These are phyloP conservation scores for Eimeria necatrix DNA, from an alignment of 169 alveolate genomes.

Conservation along the genomic window DNA sequence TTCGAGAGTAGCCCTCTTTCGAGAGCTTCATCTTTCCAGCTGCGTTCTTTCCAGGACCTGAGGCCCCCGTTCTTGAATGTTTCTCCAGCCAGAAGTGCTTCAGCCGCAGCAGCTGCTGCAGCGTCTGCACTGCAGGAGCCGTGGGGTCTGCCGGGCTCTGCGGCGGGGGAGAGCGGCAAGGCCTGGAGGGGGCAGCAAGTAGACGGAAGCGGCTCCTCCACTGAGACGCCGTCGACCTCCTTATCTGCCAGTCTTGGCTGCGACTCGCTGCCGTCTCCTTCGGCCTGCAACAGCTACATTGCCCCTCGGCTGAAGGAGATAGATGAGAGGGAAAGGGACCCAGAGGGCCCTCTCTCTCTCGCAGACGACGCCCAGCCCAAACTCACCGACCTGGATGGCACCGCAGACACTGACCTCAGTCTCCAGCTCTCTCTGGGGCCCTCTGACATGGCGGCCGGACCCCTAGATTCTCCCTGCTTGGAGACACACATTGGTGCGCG, in stretches of 20 bases:
- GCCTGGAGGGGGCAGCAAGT: slow-evolving; percentile 35
- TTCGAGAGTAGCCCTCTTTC: background rate
- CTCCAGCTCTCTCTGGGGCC: background rate
- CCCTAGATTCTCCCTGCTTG: no score
- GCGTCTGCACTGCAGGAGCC: slow-evolving; percentile 49
- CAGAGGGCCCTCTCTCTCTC: background rate
- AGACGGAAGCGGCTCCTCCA: slow-evolving; percentile 9
- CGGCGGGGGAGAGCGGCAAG: background rate
- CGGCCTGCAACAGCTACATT: background rate
- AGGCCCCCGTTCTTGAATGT: background rate
- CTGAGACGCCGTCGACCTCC: slow-evolving; percentile 26
- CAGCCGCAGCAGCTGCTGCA: background rate
- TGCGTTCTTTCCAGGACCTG: background rate
- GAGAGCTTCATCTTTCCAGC: background rate
- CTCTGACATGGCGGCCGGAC: no score
- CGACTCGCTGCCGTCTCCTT: slow-evolving; percentile 56
- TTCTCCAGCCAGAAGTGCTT: background rate
- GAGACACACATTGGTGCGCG: no score
- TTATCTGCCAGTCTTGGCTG: slow-evolving; percentile 45
- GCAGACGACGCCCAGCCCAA: background rate
- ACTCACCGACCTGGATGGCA: background rate
- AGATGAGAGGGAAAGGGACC: background rate
- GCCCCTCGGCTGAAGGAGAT: slow-evolving; percentile 22
- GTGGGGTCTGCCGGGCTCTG: background rate
- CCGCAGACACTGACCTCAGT: background rate